Evolutionary conservation across 805 yeast species (phyloP).

Genomic region (Candida adriatica): DNA sequence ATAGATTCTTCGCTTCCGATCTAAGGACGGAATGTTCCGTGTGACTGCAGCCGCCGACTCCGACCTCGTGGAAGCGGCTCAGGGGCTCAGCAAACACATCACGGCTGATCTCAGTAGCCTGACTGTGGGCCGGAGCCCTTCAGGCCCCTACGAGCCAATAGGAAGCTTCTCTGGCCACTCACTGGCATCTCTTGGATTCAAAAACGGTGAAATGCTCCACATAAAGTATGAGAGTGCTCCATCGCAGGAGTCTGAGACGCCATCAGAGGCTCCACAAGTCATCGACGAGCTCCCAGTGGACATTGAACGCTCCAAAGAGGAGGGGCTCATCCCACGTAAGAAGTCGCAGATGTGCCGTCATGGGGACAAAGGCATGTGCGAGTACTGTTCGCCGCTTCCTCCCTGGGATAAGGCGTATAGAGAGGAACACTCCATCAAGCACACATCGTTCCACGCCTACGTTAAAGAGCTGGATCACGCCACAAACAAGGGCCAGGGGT

Average conservation of each 20-base stretch:
- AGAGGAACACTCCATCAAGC: constrained; percentile 73
- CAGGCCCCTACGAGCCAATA: constrained; percentile 23
- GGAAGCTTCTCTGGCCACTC: constrained; percentile 23
- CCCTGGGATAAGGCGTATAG: constrained; percentile 87
- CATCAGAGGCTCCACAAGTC: not conserved
- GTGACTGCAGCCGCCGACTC: constrained; percentile 41
- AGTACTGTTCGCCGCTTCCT: constrained; percentile 90
- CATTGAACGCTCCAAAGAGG: constrained; percentile 49
- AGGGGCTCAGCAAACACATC: constrained; percentile 27
- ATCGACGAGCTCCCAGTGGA: constrained; percentile 63
- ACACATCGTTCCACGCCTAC: constrained; percentile 80
- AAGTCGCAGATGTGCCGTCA: constrained; percentile 70
- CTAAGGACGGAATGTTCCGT: constrained; percentile 79
- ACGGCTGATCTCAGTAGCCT: constrained; percentile 23
- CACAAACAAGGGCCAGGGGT: constrained; percentile 46
- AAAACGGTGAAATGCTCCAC: constrained; percentile 43
- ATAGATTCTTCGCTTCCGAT: constrained; percentile 70
- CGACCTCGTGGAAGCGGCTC: constrained; percentile 39
- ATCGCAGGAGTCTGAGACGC: not conserved
- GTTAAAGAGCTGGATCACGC: constrained; percentile 63
- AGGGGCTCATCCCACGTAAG: constrained; percentile 67
- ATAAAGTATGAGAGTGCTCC: constrained; percentile 21
- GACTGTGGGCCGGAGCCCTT: constrained; percentile 19
- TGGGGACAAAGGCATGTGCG: constrained; percentile 95
- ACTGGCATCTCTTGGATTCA: constrained; percentile 32